Evolutionary conservation across 2,329 filamentous ascomycete species (phyloP).

Genomic region (Aspergillus melleus): DNA sequence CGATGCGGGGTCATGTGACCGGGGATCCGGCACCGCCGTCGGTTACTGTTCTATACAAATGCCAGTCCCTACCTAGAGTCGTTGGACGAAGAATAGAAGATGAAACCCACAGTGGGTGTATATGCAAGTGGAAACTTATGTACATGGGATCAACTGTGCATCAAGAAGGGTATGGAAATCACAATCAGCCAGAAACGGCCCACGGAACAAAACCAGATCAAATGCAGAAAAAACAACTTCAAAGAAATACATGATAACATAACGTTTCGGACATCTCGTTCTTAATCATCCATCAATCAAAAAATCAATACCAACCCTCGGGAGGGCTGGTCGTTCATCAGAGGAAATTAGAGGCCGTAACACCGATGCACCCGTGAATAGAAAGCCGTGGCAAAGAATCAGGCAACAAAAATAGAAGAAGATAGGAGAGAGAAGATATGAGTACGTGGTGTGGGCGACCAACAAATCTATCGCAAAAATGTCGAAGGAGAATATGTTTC

Average conservation of each 20-base stretch:
- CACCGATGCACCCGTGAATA: conserved; percentile 18
- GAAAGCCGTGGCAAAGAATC: conserved; percentile 10
- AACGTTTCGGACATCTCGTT: conserved; percentile 34
- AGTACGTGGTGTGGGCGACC: conserved; percentile 8
- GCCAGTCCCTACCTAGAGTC: background rate
- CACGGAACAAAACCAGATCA: conserved; percentile 13
- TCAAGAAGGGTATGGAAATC: conserved; percentile 21
- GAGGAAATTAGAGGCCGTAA: conserved; percentile 17
- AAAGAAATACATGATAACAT: conserved; percentile 32
- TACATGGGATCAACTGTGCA: conserved; percentile 29
- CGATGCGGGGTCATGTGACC: conserved; percentile 25
- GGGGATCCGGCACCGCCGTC: conserved; percentile 9
- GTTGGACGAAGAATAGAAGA: conserved; percentile 1
- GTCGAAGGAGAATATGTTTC: conserved; percentile 14
- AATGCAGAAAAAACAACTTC: conserved; percentile 8
- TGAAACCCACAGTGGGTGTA: conserved; percentile 17
- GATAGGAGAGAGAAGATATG: conserved; percentile 3
- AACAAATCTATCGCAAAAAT: conserved; percentile 18
- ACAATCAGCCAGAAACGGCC: conserved; percentile 13
- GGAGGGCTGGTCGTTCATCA: conserved; percentile 21
- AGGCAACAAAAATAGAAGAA: conserved; percentile 11
- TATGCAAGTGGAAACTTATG: conserved; percentile 34
- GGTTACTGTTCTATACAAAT: no score
- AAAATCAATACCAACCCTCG: conserved; percentile 25
- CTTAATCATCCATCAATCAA: conserved; percentile 31